Percentiles rank a stretch among this genome's conserved stretches.
Evolutionary conservation across 1,139 yeast genomes (phyloP).

Genomic region (Barnettozyma hawaiiensis): DNA sequence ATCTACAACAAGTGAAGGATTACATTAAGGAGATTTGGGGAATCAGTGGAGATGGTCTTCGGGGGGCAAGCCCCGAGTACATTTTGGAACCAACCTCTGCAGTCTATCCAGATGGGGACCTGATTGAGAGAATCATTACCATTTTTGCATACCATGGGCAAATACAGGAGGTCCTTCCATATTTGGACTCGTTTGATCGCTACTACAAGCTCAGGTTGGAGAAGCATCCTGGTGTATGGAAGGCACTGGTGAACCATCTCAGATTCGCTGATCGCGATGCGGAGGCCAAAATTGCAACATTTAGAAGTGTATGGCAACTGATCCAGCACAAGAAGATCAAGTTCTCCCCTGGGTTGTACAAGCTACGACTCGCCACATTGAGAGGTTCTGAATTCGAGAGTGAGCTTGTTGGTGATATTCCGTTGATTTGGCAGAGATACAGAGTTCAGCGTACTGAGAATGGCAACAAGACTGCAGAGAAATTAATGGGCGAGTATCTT

Average conservation of each 20-base stretch:
- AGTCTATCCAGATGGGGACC: slow-evolving; percentile 18
- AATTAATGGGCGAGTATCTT: slow-evolving; percentile 8
- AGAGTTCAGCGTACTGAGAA: neutral
- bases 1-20: slow-evolving; percentile 16
- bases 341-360: slow-evolving; percentile 12
- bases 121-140: slow-evolving; percentile 14
- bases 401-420: slow-evolving; percentile 14
- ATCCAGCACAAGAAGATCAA: slow-evolving; percentile 11
- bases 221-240: slow-evolving; percentile 16
- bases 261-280: slow-evolving; percentile 5
- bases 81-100: slow-evolving; percentile 9
- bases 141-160: slow-evolving; percentile 16
- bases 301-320: slow-evolving; percentile 17
- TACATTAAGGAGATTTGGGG: slow-evolving; percentile 22
- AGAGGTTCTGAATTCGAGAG: slow-evolving; percentile 3
- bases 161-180: slow-evolving; percentile 12
- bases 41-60: slow-evolving; percentile 7
- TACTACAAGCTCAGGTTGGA: slow-evolving; percentile 13
- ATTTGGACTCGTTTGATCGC: slow-evolving; percentile 14
- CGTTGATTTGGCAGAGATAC: slow-evolving; percentile 5
- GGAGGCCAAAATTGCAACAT: slow-evolving; percentile 7
- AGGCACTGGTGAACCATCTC: slow-evolving; percentile 10
- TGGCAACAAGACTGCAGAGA: slow-evolving; percentile 3
- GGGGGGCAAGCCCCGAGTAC: slow-evolving; percentile 5
- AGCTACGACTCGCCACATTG: slow-evolving; percentile 11